Evolutionary conservation across 768 basidiomycete genomes (phyloP).

Genomic region (Leccinum uliginosum): DNA sequence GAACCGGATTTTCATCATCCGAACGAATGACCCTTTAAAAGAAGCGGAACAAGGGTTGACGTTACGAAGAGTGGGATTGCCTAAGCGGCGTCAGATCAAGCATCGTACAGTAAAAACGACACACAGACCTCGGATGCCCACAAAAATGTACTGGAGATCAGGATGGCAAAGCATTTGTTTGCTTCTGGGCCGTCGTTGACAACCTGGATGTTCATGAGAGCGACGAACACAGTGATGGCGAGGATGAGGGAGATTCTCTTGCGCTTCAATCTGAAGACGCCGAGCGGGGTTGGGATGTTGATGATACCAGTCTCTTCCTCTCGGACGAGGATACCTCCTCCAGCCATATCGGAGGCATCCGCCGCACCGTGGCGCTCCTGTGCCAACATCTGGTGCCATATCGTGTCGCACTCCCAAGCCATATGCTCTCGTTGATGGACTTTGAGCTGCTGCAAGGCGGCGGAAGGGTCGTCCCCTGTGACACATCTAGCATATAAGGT

Average conservation of each 20-base stretch:
- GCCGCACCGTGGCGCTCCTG: constrained; percentile 62
- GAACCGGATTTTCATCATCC: too few species aligned
- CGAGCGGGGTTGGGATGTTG: constrained; percentile 59
- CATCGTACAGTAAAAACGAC: too few species aligned
- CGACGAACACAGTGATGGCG: constrained; percentile 51
- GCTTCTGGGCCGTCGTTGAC: constrained; percentile 61
- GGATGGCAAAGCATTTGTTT: constrained; percentile 86
- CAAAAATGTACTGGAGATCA: constrained; percentile 85
- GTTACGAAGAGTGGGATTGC: too few species aligned
- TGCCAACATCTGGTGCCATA: constrained; percentile 95
- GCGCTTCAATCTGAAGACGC: constrained; percentile 59
- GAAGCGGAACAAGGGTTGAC: too few species aligned
- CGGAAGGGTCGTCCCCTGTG: constrained; percentile 59
- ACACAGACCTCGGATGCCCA: constrained; percentile 97
- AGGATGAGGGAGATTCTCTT: constrained; percentile 55
- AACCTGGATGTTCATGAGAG: constrained; percentile 54
- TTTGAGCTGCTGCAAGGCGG: constrained; percentile 80
- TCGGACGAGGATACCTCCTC: constrained; percentile 43
- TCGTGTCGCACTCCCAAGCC: constrained; percentile 96
- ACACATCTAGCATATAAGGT: constrained; percentile 84
- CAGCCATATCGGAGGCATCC: constrained; percentile 31
- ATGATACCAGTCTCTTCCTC: constrained; percentile 35
- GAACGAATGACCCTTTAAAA: too few species aligned
- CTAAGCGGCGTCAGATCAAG: too few species aligned
- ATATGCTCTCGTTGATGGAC: constrained; percentile 91